Base-by-base conservation (phyloP, 345 rosid species). In the Ceriops decandra region DNA sequence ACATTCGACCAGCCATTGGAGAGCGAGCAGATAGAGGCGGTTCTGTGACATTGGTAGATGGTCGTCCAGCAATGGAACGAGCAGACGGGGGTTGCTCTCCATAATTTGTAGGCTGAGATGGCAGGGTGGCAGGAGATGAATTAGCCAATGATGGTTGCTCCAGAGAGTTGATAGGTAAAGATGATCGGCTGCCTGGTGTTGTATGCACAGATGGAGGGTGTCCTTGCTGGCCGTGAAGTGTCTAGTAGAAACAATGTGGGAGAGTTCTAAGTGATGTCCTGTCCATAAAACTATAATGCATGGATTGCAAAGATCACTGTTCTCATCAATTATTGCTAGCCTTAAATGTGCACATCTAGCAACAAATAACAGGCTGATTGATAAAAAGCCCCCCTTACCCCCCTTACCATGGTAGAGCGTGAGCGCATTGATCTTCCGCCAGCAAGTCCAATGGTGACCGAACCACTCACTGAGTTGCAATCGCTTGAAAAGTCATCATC, bases 81-180 rank as follows among this genome's bases (percentile, higher is more conserved):
- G 91, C 84, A 46, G 88, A 86, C 20, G 81, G 67, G 69, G 88
- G 85, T 63, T 83, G 87, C 38, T 82, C 91, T 83, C 87, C 24
- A 71, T 75, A 46, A 73, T 59, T 82, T 59, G 67, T 64, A 53
- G 82, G 27, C 77, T 76, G 88, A 73, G 84, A 52, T 57, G 85
- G 52, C 68, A 76, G 82, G 59, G 79, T 64, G 21, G 63, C 76
- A 54, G 69, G 74, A 46, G 71, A 35, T 21, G 82, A 74, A 52
- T 33, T 73, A 77, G 77, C 76, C 27, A 79, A 68, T 58, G 81
- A 46, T 64, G 76, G 76, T 60, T 82, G 81, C 33, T 86, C 90
- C 60, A 63, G 36, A n/a, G 78, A 47, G 63, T 72, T 84, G 57
- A 52, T 61, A 52, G 71, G 38, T 20, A 68, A 26, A 46, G 85